phyloP scores from a whole-genome alignment of 2,329 filamentous ascomycete species.

The Curvularia verruculosa region DNA sequence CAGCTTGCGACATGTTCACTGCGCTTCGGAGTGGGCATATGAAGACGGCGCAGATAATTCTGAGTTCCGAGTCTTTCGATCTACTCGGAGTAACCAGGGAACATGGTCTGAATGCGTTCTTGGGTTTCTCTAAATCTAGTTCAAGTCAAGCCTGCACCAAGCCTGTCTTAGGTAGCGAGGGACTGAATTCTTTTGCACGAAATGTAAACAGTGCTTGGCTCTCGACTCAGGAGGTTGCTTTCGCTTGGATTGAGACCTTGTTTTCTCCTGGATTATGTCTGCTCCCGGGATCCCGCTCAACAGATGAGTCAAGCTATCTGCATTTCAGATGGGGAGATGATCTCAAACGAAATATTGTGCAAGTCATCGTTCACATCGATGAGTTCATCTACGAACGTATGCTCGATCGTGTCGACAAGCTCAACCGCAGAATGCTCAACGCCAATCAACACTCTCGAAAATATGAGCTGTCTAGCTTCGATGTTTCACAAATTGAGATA shows the following conservation, averaged over 20 bases:
- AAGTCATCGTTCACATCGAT: conserved; percentile 61
- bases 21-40: conserved; percentile 45
- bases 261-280: conserved; percentile 51
- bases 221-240: conserved; percentile 59
- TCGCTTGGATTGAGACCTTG: conserved; percentile 60
- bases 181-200: conserved; percentile 51
- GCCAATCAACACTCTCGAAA: conserved; percentile 18
- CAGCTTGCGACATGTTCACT: conserved; percentile 53
- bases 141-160: conserved; percentile 50
- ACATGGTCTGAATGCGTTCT: conserved; percentile 60
- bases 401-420: conserved; percentile 38
- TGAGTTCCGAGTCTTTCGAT: conserved; percentile 58
- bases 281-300: conserved; percentile 7
- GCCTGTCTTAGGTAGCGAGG: conserved; percentile 49
- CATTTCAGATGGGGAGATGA: conserved; percentile 61
- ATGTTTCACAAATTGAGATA: conserved; percentile 57
- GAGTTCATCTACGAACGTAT: conserved; percentile 57
- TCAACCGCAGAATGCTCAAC: conserved; percentile 39
- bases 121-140: conserved; percentile 61
- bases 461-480: conserved; percentile 34
- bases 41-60: conserved; percentile 55
- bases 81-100: conserved; percentile 57
- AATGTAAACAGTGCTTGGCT: conserved; percentile 56
- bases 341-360: conserved; percentile 61
- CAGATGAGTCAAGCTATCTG: conserved; percentile 57